These are phyloP conservation scores for Aspergillus ruber DNA, from an alignment of 2,329 filamentous ascomycete genomes.

Conservation along the genomic window DNA sequence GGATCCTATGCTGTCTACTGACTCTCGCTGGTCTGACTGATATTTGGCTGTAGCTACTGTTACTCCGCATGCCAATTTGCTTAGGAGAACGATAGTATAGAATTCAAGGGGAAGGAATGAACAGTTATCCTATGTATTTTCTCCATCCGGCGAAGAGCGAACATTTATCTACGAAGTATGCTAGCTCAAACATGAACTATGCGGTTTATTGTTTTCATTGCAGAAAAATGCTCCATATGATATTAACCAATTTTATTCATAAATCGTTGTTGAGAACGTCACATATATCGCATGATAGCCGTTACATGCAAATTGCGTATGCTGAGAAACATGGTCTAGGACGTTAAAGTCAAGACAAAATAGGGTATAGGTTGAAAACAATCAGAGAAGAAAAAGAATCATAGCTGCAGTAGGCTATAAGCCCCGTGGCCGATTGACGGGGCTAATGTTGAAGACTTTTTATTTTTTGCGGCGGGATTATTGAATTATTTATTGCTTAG, in stretches of 20 bases:
- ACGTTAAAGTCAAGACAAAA: slow-evolving; percentile 21
- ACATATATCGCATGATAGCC: slow-evolving; percentile 4
- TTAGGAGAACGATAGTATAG: too few relatives aligned
- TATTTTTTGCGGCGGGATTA: slow-evolving; percentile 12
- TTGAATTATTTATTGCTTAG: slow-evolving; percentile 34
- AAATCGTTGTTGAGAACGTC: slow-evolving; percentile 33
- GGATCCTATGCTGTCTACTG: too few relatives aligned
- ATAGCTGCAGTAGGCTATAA: slow-evolving; percentile 1
- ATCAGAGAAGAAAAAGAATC: slow-evolving; percentile 23
- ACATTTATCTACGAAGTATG: too few relatives aligned
- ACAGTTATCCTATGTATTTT: too few relatives aligned
- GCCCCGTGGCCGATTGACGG: background rate
- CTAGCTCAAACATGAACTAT: too few relatives aligned
- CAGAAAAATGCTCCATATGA: too few relatives aligned
- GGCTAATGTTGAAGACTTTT: background rate
- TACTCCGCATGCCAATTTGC: too few relatives aligned
- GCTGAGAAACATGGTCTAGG: slow-evolving; percentile 16
- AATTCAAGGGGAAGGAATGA: too few relatives aligned
- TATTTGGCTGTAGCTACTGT: too few relatives aligned
- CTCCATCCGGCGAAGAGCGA: too few relatives aligned
- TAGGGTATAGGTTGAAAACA: slow-evolving; percentile 27
- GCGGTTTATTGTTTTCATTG: too few relatives aligned
- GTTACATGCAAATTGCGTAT: slow-evolving; percentile 4
- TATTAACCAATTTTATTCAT: slow-evolving; percentile 1
- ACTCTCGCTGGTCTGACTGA: too few relatives aligned